A percentile compares a stretch with the other conserved stretches of the same genome.
These are phyloP conservation scores for Gryganskiella cystojenkinii DNA, from an alignment of 192 early-diverging fungal species.

Conservation along the genomic window DNA sequence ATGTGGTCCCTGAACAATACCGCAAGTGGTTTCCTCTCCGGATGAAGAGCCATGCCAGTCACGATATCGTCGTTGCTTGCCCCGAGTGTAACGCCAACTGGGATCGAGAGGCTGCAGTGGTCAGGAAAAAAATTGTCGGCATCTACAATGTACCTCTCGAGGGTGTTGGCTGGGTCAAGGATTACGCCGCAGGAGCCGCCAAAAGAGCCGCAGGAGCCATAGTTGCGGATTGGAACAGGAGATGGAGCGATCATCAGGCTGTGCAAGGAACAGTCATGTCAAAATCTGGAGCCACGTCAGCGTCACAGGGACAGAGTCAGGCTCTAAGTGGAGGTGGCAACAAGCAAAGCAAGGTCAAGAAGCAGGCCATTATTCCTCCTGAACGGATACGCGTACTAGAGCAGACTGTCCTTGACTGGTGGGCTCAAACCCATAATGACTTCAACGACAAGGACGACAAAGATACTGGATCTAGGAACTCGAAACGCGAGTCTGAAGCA, in stretches of 20 bases:
- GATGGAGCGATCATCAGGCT: slow-evolving; percentile 11
- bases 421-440: neutral
- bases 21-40: slow-evolving; percentile 40
- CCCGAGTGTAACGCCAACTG: slow-evolving; percentile 46
- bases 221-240: slow-evolving; percentile 34
- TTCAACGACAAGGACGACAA: neutral
- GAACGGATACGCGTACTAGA: slow-evolving; percentile 25
- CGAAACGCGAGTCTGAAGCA: slow-evolving; percentile 11
- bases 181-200: slow-evolving; percentile 37
- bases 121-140: slow-evolving; percentile 33
- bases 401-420: slow-evolving; percentile 19
- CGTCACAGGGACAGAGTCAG: neutral
- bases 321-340: neutral
- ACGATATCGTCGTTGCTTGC: slow-evolving; percentile 46
- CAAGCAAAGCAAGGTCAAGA: slow-evolving; percentile 25
- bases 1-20: slow-evolving; percentile 48
- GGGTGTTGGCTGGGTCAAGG: slow-evolving; percentile 46
- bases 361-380: slow-evolving; percentile 26
- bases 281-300: too few species aligned
- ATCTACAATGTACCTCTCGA: slow-evolving; percentile 35
- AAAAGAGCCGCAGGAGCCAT: slow-evolving; percentile 39
- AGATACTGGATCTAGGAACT: neutral
- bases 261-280: neutral
- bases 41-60: slow-evolving; percentile 47
- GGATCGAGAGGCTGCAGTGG: slow-evolving; percentile 39